Conservation (phyloP, 179 eudicot species). For the Silene coronaria region DNA sequence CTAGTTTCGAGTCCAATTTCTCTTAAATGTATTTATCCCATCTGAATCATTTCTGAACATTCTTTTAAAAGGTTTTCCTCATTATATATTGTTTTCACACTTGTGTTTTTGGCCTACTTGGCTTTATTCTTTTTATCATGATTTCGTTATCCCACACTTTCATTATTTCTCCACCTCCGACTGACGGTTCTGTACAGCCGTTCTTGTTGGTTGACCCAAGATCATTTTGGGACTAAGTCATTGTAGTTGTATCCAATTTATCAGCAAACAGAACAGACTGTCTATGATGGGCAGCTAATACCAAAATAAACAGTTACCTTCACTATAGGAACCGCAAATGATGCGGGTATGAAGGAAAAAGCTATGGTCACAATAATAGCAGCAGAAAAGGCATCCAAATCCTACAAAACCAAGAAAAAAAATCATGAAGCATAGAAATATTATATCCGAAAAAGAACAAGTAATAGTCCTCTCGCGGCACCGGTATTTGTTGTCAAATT, state of each 20-base stretch:
- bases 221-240: neutral
- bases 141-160: neutral
- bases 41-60: neutral
- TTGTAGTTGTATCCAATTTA: neutral
- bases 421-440: neutral
- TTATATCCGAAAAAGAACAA: neutral
- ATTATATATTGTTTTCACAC: neutral
- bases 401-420: constrained; percentile 43
- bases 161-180: constrained; percentile 8
- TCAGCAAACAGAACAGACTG: neutral
- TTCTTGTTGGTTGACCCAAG: neutral
- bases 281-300: neutral
- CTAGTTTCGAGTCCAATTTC: neutral
- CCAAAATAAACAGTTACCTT: constrained; percentile 45
- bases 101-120: neutral
- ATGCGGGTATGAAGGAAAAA: constrained; percentile 92
- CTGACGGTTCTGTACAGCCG: neutral
- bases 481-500: neutral
- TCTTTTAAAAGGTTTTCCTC: neutral
- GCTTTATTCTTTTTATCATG: neutral
- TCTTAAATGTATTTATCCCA: neutral
- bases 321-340: constrained; percentile 93
- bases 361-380: constrained; percentile 72
- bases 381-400: constrained; percentile 96
- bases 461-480: neutral